These are phyloP conservation scores for Suillus placidus DNA, from an alignment of 768 basidiomycete genomes.

Conservation along the genomic window DNA sequence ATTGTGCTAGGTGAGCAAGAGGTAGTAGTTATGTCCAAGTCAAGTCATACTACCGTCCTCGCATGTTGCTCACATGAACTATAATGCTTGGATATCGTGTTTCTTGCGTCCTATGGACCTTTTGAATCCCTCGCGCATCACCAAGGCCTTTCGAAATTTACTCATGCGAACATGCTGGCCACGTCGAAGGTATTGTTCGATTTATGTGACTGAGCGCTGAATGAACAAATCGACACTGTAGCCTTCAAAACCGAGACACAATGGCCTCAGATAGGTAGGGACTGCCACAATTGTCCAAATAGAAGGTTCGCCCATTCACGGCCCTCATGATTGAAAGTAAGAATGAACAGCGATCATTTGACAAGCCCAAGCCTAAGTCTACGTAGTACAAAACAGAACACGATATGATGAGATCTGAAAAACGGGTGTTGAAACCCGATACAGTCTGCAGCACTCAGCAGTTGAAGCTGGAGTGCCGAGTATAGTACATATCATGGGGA, in stretches of 20 bases:
- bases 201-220: no score
- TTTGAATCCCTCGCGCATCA: constrained; percentile 31
- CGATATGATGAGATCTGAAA: no score
- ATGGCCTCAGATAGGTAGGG: no score
- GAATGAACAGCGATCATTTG: no score
- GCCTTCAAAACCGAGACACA: no score
- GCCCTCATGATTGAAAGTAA: no score
- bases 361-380: no score
- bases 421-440: neutral
- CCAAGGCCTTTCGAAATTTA: constrained; percentile 38
- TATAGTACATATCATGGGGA: neutral
- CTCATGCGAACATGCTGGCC: constrained; percentile 29
- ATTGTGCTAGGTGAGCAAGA: no score
- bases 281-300: neutral
- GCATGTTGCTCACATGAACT: neutral
- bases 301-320: neutral
- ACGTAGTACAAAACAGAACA: no score
- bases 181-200: no score
- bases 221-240: no score
- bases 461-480: neutral
- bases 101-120: constrained; percentile 44
- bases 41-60: neutral
- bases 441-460: neutral
- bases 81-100: constrained; percentile 38
- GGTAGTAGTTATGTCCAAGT: no score